phyloP scores from a whole-genome alignment of 2,329 filamentous ascomycete genomes.

The Aspergillus sp. region DNA sequence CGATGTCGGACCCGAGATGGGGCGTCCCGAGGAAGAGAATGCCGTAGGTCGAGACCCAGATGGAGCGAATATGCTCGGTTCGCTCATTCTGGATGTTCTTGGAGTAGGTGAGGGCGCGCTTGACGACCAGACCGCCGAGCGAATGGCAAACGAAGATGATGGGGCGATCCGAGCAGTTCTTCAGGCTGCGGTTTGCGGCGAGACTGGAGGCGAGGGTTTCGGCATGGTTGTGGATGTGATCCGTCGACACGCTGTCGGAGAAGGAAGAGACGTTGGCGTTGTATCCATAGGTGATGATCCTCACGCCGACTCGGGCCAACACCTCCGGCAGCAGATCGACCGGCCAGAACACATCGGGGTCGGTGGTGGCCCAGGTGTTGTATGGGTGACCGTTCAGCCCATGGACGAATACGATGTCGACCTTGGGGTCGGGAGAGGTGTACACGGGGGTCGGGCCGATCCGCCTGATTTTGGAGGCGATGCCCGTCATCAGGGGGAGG shows the following conservation, averaged over 20 bases:
- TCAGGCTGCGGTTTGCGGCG: slow-evolving; percentile 59
- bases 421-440: slow-evolving; percentile 35
- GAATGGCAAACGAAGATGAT: slow-evolving; percentile 77
- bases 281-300: slow-evolving; percentile 71
- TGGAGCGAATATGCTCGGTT: slow-evolving; percentile 64
- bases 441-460: slow-evolving; percentile 45
- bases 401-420: slow-evolving; percentile 67
- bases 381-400: slow-evolving; percentile 66
- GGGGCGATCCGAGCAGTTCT: slow-evolving; percentile 57
- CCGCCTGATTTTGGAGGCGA: slow-evolving; percentile 30
- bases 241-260: slow-evolving; percentile 56
- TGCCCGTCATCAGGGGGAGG: slow-evolving; percentile 18
- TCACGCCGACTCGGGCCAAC: slow-evolving; percentile 56
- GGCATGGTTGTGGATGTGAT: slow-evolving; percentile 69
- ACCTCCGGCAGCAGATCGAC: slow-evolving; percentile 63
- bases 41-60: slow-evolving; percentile 73
- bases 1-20: slow-evolving; percentile 67
- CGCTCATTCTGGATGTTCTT: slow-evolving; percentile 59
- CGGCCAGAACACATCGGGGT: slow-evolving; percentile 64
- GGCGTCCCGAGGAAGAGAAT: slow-evolving; percentile 77
- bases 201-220: slow-evolving; percentile 66
- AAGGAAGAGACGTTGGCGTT: slow-evolving; percentile 63
- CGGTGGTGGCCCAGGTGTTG: slow-evolving; percentile 57
- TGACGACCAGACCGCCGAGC: slow-evolving; percentile 70
- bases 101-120: slow-evolving; percentile 67